phyloP scores from a whole-genome alignment of 345 rosid species.

The Salix exigua region DNA sequence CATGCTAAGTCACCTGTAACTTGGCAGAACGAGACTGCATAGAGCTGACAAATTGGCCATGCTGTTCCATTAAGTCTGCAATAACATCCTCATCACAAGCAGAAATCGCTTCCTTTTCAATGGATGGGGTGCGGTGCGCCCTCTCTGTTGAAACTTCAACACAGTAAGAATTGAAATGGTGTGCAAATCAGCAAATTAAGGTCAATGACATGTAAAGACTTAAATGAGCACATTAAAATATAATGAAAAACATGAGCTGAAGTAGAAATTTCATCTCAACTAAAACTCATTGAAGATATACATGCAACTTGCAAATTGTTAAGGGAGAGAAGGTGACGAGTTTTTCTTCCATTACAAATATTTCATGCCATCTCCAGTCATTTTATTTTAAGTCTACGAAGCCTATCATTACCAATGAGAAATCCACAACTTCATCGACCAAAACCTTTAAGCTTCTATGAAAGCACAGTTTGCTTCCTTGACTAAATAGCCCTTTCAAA shows the following conservation, averaged over 20 bases:
- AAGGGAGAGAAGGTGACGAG: no score
- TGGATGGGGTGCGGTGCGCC: constrained; percentile 37
- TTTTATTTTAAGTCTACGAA: neutral
- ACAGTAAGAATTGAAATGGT: neutral
- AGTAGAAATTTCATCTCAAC: neutral
- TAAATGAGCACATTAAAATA: neutral
- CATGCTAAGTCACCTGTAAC: constrained; percentile 66
- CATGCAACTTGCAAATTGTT: neutral
- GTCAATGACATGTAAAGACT: neutral
- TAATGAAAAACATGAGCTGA: neutral
- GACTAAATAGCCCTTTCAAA: neutral
- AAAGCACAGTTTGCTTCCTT: neutral
- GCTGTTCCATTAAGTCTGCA: constrained; percentile 69
- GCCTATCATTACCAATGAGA: neutral
- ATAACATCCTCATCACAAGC: constrained; percentile 65
- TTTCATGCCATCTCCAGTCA: neutral
- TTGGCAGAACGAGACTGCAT: constrained; percentile 90
- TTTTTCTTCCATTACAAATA: no score
- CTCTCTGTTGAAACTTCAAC: constrained; percentile 58
- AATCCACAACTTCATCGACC: neutral
- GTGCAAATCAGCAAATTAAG: constrained; percentile 10
- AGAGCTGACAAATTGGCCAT: constrained; percentile 77
- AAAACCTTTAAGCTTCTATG: neutral
- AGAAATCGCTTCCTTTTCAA: constrained; percentile 52
- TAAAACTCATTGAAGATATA: neutral